Base-by-base conservation (phyloP, 139 green algal genomes). In the Micromonas pusilla region DNA sequence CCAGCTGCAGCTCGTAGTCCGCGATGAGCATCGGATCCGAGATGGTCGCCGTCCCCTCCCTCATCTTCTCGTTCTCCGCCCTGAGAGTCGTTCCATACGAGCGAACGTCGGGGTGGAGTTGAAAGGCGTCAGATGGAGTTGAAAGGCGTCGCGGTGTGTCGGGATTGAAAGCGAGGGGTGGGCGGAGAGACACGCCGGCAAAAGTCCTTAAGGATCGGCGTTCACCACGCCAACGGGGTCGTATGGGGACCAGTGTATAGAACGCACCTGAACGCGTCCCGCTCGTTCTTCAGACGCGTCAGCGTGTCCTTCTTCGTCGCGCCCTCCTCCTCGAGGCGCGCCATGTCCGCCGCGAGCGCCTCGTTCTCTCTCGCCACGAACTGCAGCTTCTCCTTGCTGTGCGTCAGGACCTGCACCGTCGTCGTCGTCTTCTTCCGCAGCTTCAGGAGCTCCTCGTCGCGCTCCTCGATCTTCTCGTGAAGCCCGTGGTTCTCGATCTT, bases 401-500 rank as follows among this genome's bases (percentile, higher is more conserved):
- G 91, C 20, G 91, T 94, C 45, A 96, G 81, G 26, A 93, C 52
- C 54, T 82, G 78, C 77, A 96, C 89, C 0, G 88, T 92, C 38
- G 81, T 83, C 30, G 85, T 92, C 16, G 88, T 94, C 85, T 96
- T 96, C 78, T 88, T 90, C 28, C 86, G 85, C 76, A 97, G 86
- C 83, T 92, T 93, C 31, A 92, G 79, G 67, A 97, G 85, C 86
- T 97, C 92, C 77, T 94, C 89, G 76, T 90, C 91, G 19, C 89
- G 82, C 83, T 93, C 92, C 83, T 96, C 91, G 60, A 94, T 93
- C 82, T 80, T 80, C 75, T 80, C 75, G 3, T 6, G 19, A 2
- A 80, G 62, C 21, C 9, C 33, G 83, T 92, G 89, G 80, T 93
- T 96, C 80, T 97, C 92, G 54, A 97, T 97, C 81, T 95, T 94